Evolutionary conservation across 2,329 filamentous ascomycete genomes (phyloP), one percentile per base, ranked within the genome.

Genomic region (Aureobasidium sp.): DNA sequence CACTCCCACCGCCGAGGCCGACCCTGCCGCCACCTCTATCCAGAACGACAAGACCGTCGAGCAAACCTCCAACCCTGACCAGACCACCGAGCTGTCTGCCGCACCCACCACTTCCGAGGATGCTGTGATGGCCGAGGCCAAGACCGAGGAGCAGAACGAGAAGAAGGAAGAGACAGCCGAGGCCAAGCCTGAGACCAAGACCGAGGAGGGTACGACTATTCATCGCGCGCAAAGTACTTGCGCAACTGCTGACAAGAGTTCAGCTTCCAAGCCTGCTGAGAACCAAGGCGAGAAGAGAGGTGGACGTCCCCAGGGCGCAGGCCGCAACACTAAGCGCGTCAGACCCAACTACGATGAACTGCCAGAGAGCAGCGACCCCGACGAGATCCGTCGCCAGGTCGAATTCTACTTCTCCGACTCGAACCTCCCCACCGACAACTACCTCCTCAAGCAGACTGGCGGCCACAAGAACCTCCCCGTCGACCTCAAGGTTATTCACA

Each of bases 391-490:
- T 73, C 87, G 87, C 72, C 92, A 95, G 88, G 90, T 96, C 69
- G 91, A 97, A 74, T 97, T 96, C 76, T 97, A 97, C 82, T 96
- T 97, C 77, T 89, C 89, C 70, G 89, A 95, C 75, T 89, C 87
- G 70, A 97, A 97, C 77, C 84, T 99, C 41, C 87, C 88, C 57
- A 86, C 85, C 70, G 95, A 99, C 77, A 89, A 91, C 74, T 96
- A 90, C 79, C 83, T 99, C 68, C 89, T 91, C 79, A 81, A 85
- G 66, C 81, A 87, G 70, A 89, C 90, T 61, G 88, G 87, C 42
- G 93, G 93, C 62, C 80, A 84, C 66, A 82, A 88, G 70, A 96
- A 97, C 80, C 88, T 89, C 74, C 83, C 92, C 47, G 87, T 99
- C 41, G 80, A 87, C 25, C 80, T 99, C 68, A 86, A 87, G 70